These are phyloP conservation scores for Spongiforma sp. DNA, from an alignment of 1,284 basidiomycete genomes.

Conservation along the genomic window DNA sequence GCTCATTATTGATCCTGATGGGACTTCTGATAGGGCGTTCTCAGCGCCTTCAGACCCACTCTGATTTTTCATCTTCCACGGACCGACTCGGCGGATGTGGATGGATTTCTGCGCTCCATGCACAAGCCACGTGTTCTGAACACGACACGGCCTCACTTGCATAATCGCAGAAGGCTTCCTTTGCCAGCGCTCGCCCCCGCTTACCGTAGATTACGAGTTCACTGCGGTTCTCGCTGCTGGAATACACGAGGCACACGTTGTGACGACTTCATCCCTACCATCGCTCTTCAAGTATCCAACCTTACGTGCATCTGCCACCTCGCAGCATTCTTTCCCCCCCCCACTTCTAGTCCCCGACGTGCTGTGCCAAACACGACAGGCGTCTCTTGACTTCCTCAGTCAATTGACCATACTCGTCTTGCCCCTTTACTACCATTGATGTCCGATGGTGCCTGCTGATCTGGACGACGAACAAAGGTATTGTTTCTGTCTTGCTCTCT, in stretches of 20 bases:
- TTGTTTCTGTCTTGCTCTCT: not conserved
- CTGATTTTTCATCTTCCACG: slow-evolving; percentile 17
- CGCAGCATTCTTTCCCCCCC: no score
- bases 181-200: slow-evolving; percentile 11
- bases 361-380: not conserved
- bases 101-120: slow-evolving; percentile 20
- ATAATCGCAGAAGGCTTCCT: slow-evolving; percentile 17
- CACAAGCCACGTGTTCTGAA: slow-evolving; percentile 28
- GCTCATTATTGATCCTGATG: slow-evolving; percentile 21
- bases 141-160: slow-evolving; percentile 19
- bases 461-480: slow-evolving; percentile 38
- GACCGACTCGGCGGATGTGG: slow-evolving; percentile 14
- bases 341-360: no score
- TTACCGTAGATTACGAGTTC: slow-evolving; percentile 19
- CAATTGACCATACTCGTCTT: slow-evolving; percentile 6
- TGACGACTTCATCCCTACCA: slow-evolving; percentile 8
- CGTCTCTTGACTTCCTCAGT: slow-evolving; percentile 4
- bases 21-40: slow-evolving; percentile 18
- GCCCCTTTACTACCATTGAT: slow-evolving; percentile 21
- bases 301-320: no score
- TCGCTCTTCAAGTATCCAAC: no score
- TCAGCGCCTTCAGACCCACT: slow-evolving; percentile 11
- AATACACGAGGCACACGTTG: slow-evolving; percentile 28
- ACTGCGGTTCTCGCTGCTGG: slow-evolving; percentile 27
- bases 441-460: slow-evolving; percentile 33